Base-by-base conservation (phyloP, 106 monocot genomes). In the Vanilla planifolia region DNA sequence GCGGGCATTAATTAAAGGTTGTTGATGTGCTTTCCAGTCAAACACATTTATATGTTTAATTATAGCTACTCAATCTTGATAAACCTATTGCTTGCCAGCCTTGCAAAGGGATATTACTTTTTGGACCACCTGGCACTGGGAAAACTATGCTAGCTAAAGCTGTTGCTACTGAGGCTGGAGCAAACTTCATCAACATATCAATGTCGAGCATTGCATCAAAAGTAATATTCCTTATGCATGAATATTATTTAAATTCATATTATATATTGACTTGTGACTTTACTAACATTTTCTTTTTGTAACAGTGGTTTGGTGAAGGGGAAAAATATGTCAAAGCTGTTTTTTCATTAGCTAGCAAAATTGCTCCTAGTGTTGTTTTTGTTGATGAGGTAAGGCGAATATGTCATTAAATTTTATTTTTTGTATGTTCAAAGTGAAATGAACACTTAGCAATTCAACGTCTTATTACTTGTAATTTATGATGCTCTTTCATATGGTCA, bases 141-240 rank as follows among this genome's bases (percentile, higher is more conserved):
- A 98, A 98, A 81, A 98, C 96, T 7, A 98, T 98, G 96, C 87
- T 98, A 46, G 96, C 96, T 48, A 98, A 98, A 74, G 96, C 96
- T 73, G 96, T 98, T 77, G 96, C 96, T 32, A 98, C 96, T 37
- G 96, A 98, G 69, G 91, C 96, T 45, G 91, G 96, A 44, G 96
- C 96, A 51, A 91, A 98, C 61, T 98, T 98, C 44, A 98, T 98
- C 71, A 98, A 98, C 65, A 77, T 98, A 81, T 98, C 96, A 42
- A 98, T 98, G 96, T 98, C 96, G 48, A 98, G 96, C 79, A 98
- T 98, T 20, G 79, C 91, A 37, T 98, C 96, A 6, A 98, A 98
- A 91, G 96, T 87, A 62, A 26, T 74, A 48, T 37, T 55, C 58
- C 13, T 13, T 36, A 41, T 32, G 8, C 42, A 33, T 2, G 11